Conservation (phyloP, 345 rosid genomes). For the Aegle marmelos region DNA sequence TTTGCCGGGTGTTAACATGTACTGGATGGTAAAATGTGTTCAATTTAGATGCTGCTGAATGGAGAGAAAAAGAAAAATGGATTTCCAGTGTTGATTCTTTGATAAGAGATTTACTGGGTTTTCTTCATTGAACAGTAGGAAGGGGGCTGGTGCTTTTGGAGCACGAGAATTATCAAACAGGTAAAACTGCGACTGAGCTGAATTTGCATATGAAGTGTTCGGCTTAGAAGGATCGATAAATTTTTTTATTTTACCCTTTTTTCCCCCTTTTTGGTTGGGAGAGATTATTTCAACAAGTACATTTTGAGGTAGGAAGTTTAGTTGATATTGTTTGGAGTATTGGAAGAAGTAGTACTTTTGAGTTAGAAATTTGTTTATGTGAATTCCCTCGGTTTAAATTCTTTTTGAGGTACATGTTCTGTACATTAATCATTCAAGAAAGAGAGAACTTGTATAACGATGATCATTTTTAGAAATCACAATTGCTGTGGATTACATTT, state of each 20-base stretch:
- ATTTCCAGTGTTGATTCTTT: constrained; percentile 34
- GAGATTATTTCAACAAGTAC: not conserved
- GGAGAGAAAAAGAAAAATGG: not conserved
- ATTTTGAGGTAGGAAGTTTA: constrained; percentile 10
- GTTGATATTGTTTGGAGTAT: constrained; percentile 2
- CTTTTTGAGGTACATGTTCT: constrained; percentile 4
- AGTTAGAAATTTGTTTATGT: constrained; percentile 19
- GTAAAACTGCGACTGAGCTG: constrained; percentile 10
- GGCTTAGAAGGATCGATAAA: constrained; percentile 8
- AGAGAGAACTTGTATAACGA: constrained; percentile 4
- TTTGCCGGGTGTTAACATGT: constrained; percentile 14
- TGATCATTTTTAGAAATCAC: not conserved
- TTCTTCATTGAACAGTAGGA: constrained; percentile 1
- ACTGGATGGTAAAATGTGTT: constrained; percentile 8
- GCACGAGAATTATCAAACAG: constrained; percentile 6
- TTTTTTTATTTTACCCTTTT: not conserved
- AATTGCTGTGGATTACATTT: no score
- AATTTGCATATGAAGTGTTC: constrained; percentile 24
- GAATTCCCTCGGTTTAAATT: constrained; percentile 4
- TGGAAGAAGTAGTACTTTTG: not conserved
- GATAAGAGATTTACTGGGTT: constrained; percentile 19
- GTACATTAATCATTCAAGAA: constrained; percentile 4
- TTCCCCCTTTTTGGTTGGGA: not conserved
- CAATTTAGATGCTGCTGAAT: constrained; percentile 1
- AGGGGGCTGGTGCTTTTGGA: constrained; percentile 2